Base-by-base conservation (phyloP, 139 green algal species). In the Micractinium sp. region DNA sequence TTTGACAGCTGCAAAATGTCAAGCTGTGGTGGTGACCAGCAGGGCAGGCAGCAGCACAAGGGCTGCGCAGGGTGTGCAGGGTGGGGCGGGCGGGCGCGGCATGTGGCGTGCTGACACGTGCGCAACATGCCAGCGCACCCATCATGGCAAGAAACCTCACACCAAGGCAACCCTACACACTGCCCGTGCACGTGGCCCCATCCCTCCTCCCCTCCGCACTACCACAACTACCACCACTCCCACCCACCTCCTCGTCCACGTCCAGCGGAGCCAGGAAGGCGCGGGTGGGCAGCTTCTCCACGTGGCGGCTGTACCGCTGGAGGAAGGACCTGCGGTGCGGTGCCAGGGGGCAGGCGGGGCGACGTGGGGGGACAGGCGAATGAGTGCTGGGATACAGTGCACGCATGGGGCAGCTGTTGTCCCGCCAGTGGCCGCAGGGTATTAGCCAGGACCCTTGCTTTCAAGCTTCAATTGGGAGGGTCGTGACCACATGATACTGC, bases 251-350 rank as follows among this genome's bases (percentile, higher is more conserved):
- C 81, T 85, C 81, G 9, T 85, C 81, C 20, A 97, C 95, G 39
- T 98, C 94, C 71, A 99, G 89, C 4, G 97, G 95, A 33, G 89
- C 91, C 82, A 98, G 89, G 93, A 99, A 99, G 15, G 96, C 95
- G 33, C 94, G 90, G 2, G 97, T 99, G 74, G 97, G 96, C 83
- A 99, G 93, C 91, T 94, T 93, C 85, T 96, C 95, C 41, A 97
- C 94, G 53, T 95, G 92, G 79, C 93, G 88, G 78, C 93, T 94
- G 94, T 96, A 97, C 39, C 91, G 89, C 60, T 95, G 84, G 69
- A 90, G 85, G 39, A 91, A 93, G 9, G 60, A 60, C 53, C 80
- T 79, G 77, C 77, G 25, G 71, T n/a, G 2, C 12, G 0, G 71
- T 16, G 71, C 14, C 18, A 27, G 7, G 23, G 71, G 29, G 19